Evolutionary conservation across 1,284 basidiomycete genomes (phyloP).

Genomic region (Cystobasidiaceae sp.): DNA sequence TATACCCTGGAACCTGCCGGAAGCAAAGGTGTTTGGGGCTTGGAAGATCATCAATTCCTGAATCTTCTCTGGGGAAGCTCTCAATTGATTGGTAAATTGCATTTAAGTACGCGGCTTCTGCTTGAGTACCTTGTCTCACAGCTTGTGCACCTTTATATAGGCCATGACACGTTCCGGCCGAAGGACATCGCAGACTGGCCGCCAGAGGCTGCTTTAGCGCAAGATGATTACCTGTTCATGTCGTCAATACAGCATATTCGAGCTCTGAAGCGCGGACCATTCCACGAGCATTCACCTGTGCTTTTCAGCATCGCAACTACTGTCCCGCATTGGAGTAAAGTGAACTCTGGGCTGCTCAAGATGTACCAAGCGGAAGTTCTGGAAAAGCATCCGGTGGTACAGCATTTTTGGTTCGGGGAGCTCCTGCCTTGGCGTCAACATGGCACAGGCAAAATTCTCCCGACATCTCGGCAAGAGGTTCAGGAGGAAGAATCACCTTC

Average conservation of each 20-base stretch:
- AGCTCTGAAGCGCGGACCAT: slow-evolving; percentile 75
- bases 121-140: slow-evolving; percentile 87
- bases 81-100: slow-evolving; percentile 59
- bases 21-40: slow-evolving; percentile 95
- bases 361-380: slow-evolving; percentile 98
- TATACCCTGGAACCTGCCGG: slow-evolving; percentile 94
- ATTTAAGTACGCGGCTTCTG: not conserved
- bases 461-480: slow-evolving; percentile 25
- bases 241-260: slow-evolving; percentile 68
- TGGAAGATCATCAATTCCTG: slow-evolving; percentile 79
- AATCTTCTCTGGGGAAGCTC: slow-evolving; percentile 83
- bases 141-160: not conserved
- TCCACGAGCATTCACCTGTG: slow-evolving; percentile 88
- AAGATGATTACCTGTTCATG: slow-evolving; percentile 50
- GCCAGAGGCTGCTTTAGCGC: not conserved
- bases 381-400: slow-evolving; percentile 90
- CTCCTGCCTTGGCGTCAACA: slow-evolving; percentile 33
- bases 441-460: slow-evolving; percentile 25
- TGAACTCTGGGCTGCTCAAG: slow-evolving; percentile 82
- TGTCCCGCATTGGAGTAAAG: slow-evolving; percentile 82
- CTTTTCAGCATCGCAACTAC: slow-evolving; percentile 76
- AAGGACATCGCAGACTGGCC: slow-evolving; percentile 3
- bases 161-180: slow-evolving; percentile 4
- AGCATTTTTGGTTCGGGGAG: slow-evolving; percentile 77
- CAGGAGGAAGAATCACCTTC: slow-evolving; percentile 14